Conservation (phyloP, 2,329 filamentous ascomycete species). For the Calonectria multiphialidica region DNA sequence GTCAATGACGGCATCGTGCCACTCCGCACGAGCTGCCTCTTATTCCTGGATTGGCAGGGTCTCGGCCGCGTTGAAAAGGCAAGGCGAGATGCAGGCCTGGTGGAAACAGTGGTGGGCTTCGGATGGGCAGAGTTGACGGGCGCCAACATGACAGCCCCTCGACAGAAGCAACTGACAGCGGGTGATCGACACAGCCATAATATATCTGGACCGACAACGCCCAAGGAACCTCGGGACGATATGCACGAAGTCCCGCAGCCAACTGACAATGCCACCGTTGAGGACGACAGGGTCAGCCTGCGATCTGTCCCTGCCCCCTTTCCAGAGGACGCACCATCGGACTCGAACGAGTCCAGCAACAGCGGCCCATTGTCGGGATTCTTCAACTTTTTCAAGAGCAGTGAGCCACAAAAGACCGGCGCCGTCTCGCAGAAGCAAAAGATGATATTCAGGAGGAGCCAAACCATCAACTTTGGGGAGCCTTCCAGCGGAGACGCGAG, state of each 20-base stretch:
- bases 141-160: slow-evolving; percentile 65
- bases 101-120: slow-evolving; percentile 93
- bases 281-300: slow-evolving; percentile 74
- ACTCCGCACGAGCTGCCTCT: slow-evolving; percentile 91
- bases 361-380: slow-evolving; percentile 71
- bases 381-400: slow-evolving; percentile 80
- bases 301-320: slow-evolving; percentile 55
- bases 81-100: slow-evolving; percentile 88
- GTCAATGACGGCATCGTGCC: slow-evolving; percentile 98
- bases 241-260: slow-evolving; percentile 78
- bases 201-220: slow-evolving; percentile 52
- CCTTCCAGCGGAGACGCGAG: slow-evolving; percentile 6
- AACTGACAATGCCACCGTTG: slow-evolving; percentile 71
- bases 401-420: slow-evolving; percentile 62
- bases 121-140: slow-evolving; percentile 94
- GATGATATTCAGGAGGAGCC: slow-evolving; percentile 81
- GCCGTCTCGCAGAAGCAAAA: slow-evolving; percentile 69
- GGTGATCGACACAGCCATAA: slow-evolving; percentile 47
- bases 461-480: slow-evolving; percentile 68
- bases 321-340: slow-evolving; percentile 39
- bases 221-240: slow-evolving; percentile 48
- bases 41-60: slow-evolving; percentile 97
- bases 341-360: slow-evolving; percentile 48
- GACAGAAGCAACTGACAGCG: slow-evolving; percentile 56
- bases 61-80: slow-evolving; percentile 95